These are phyloP conservation scores for Chaetomium olivaceum DNA, from an alignment of 2,329 filamentous ascomycete species.

Conservation along the genomic window DNA sequence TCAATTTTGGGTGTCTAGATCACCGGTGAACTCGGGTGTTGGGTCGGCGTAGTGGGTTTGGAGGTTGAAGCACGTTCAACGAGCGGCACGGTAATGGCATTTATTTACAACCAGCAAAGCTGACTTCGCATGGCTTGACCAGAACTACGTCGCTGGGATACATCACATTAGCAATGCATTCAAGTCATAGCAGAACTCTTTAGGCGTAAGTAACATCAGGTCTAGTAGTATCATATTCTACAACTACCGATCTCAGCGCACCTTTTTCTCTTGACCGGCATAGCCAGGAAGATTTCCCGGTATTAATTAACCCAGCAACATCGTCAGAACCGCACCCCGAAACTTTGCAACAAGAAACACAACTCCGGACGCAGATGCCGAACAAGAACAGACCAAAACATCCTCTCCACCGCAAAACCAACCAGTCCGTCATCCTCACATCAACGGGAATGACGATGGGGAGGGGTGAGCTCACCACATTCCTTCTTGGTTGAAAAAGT, in stretches of 20 bases:
- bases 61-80: too few species aligned
- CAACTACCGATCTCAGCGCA: background rate
- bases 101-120: background rate
- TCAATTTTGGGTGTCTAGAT: background rate
- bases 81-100: background rate
- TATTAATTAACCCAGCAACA: background rate
- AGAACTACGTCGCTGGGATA: background rate
- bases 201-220: background rate
- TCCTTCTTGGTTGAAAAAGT: background rate
- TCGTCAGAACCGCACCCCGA: background rate
- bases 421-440: background rate
- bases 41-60: too few species aligned
- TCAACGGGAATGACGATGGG: background rate
- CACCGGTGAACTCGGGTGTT: too few species aligned
- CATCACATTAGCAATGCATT: too few species aligned
- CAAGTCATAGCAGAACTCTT: background rate
- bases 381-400: background rate
- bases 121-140: background rate
- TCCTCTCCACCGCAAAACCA: background rate
- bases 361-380: background rate
- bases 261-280: background rate
- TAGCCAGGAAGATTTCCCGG: background rate
- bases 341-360: background rate
- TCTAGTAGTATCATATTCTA: background rate
- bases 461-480: background rate